Evolutionary conservation across 164 flowering plant genomes (phyloP), one percentile per base, ranked within the genome.

Genomic region (Aristolochia californica): DNA sequence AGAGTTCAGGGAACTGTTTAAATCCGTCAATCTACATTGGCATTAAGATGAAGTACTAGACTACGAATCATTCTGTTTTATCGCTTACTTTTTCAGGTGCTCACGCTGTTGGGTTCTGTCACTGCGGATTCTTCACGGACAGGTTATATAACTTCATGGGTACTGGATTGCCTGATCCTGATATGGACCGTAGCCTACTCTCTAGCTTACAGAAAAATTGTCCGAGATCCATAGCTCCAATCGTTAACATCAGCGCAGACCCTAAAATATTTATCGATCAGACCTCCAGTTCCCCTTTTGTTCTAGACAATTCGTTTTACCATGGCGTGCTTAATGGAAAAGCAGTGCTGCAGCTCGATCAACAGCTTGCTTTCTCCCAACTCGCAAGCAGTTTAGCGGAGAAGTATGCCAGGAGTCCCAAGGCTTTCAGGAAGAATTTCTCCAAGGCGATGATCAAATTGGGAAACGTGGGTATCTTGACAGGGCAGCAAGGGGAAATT

Each of bases 51-150:
- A 20, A 47, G 18, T 17, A 17, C 9, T 13, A n/a, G 10, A 47
- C 18, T 4, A 4, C 15, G 50, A 47, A 17, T 47, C 50, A 52
- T 23, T 52, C 13, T 26, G 16, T 22, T 1, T 20, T n/a, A 56
- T 22, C 24, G 3, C 55, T 12, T 48, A 38, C 60, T 18, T 61
- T 60, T 44, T 49, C 71, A 53, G 80, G 80, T 18, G 82, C 72
- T 50, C 80, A 78, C 55, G 47, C 74, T 0, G 56, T 76, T 45
- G 85, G 82, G 28, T 60, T 77, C 17, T 65, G 77, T 4, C 81
- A 77, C 23, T 79, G 83, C 44, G 60, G 57, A 47, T 69, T 69
- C 56, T 69, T 77, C 44, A 9, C 50, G 0, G 71, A 70, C 25
- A 57, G 82, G 50, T 69, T 80, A 18, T 63, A 66, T 16, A 58